Conservation (phyloP, 495 filamentous ascomycete genomes). For the Hypoxylon fragiforme region DNA sequence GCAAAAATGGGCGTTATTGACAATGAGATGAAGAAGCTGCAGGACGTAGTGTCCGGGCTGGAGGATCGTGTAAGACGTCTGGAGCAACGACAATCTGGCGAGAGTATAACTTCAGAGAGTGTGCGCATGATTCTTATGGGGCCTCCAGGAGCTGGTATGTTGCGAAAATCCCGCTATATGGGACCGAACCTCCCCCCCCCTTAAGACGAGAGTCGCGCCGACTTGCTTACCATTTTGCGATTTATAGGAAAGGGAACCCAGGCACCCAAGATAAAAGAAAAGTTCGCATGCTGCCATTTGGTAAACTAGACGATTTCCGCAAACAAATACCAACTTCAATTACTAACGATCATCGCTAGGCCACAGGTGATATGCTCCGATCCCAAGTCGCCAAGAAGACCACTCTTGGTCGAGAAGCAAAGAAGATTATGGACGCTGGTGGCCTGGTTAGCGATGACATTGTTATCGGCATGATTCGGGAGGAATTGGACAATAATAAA, state of each 20-base stretch:
- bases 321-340: neutral
- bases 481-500: conserved; percentile 86
- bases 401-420: conserved; percentile 87
- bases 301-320: conserved; percentile 56
- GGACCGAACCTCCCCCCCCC: too few relatives aligned
- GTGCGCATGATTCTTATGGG: conserved; percentile 98
- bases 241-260: conserved; percentile 95
- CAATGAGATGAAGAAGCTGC: conserved; percentile 75
- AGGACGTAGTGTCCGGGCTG: conserved; percentile 77
- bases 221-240: conserved; percentile 25
- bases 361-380: conserved; percentile 98
- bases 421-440: conserved; percentile 99
- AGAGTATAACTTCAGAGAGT: conserved; percentile 58
- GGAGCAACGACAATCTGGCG: conserved; percentile 62
- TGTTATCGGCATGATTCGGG: conserved; percentile 98
- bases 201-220: conserved; percentile 39
- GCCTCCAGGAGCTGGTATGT: conserved; percentile 92
- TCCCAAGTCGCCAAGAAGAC: conserved; percentile 99
- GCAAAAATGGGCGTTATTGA: conserved; percentile 83
- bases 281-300: conserved; percentile 94
- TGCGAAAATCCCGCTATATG: neutral
- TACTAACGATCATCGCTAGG: conserved; percentile 55
- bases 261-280: conserved; percentile 96
- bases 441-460: conserved; percentile 98
- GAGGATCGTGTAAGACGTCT: conserved; percentile 80